These are phyloP conservation scores for Avicennia marina DNA, from an alignment of 257 asterid genomes.

Conservation along the genomic window DNA sequence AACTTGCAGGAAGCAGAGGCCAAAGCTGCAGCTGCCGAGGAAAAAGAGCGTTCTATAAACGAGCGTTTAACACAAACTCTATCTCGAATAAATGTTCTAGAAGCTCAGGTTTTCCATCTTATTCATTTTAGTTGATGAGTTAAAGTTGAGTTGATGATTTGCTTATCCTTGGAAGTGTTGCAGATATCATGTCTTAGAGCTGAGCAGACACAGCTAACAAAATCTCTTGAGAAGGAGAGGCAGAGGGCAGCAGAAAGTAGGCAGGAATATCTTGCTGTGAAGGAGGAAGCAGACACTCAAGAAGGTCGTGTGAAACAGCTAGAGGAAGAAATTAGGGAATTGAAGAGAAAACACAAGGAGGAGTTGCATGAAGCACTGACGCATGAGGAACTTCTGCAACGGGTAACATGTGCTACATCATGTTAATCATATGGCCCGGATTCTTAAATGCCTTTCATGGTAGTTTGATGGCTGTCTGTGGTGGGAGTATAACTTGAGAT, in stretches of 20 bases:
- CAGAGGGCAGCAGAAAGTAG: conserved; percentile 74
- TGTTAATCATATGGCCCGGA: no score
- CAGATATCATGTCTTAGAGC: conserved; percentile 99
- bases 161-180: conserved; percentile 31
- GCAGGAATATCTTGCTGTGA: conserved; percentile 78
- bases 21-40: conserved; percentile 93
- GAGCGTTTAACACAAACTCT: conserved; percentile 95
- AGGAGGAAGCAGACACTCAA: conserved; percentile 76
- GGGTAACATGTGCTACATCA: conserved; percentile 34
- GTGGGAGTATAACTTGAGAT: no score
- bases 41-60: conserved; percentile 83
- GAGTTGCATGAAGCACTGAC: conserved; percentile 78
- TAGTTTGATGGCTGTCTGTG: no score
- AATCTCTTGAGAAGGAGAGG: conserved; percentile 83
- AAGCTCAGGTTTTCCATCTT: conserved; percentile 72
- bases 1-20: conserved; percentile 85
- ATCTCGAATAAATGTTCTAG: conserved; percentile 96
- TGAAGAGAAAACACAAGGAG: conserved; percentile 80
- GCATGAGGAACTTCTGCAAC: conserved; percentile 87
- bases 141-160: conserved; percentile 20
- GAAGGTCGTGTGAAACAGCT: conserved; percentile 68
- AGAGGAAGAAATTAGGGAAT: conserved; percentile 73
- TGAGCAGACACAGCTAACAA: conserved; percentile 85
- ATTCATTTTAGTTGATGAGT: conserved; percentile 7
- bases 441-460: no score